These are phyloP conservation scores for Jamesozyma gamospora DNA, from an alignment of 805 yeast species.

Conservation along the genomic window DNA sequence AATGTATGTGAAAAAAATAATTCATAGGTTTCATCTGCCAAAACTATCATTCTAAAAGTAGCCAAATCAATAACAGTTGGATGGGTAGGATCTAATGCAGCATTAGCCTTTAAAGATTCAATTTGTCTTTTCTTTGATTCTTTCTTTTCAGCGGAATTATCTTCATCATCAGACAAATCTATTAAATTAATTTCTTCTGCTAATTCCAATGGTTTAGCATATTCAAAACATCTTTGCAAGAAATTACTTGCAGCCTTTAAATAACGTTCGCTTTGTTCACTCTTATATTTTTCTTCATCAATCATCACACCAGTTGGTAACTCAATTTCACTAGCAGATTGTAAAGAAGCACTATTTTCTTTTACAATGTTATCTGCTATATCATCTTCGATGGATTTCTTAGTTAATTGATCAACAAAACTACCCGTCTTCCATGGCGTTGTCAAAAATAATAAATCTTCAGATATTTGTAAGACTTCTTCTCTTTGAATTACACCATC, in stretches of 20 bases:
- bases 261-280: slow-evolving; percentile 67
- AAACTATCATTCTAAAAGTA: slow-evolving; percentile 85
- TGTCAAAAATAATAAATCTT: slow-evolving; percentile 73
- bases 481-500: slow-evolving; percentile 63
- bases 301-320: slow-evolving; percentile 52
- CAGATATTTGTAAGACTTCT: slow-evolving; percentile 74
- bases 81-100: slow-evolving; percentile 69
- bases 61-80: slow-evolving; percentile 72
- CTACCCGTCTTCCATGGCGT: slow-evolving; percentile 75
- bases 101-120: slow-evolving; percentile 49
- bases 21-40: slow-evolving; percentile 92
- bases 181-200: slow-evolving; percentile 32
- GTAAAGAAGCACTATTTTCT: slow-evolving; percentile 25
- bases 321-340: slow-evolving; percentile 31
- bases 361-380: slow-evolving; percentile 51
- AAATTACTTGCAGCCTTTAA: slow-evolving; percentile 80
- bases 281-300: slow-evolving; percentile 51
- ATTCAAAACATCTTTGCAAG: slow-evolving; percentile 79
- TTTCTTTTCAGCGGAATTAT: slow-evolving; percentile 14
- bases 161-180: slow-evolving; percentile 34
- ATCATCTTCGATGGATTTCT: slow-evolving; percentile 50
- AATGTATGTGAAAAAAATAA: slow-evolving; percentile 65
- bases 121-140: slow-evolving; percentile 18
- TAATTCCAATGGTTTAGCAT: slow-evolving; percentile 63
- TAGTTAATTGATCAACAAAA: slow-evolving; percentile 55